A percentile compares a stretch with the other conserved stretches of the same genome.
These are phyloP conservation scores for Salvia rosmarinus DNA, from an alignment of 257 asterid genomes.

Conservation along the genomic window DNA sequence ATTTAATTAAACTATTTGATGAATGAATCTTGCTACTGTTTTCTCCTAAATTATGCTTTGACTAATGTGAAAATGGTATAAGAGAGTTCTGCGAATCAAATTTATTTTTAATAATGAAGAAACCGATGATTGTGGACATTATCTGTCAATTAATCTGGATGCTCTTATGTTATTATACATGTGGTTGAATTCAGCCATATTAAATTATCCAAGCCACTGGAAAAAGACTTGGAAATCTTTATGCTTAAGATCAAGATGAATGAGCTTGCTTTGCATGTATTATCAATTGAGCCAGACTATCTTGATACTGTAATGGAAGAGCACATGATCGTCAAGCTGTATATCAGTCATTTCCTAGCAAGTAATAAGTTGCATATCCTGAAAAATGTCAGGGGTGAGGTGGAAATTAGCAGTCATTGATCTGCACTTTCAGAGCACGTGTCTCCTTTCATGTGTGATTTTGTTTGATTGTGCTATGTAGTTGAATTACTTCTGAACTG, in stretches of 20 bases:
- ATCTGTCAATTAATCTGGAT: neutral
- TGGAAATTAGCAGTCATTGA: constrained; percentile 16
- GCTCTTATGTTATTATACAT: constrained; percentile 8
- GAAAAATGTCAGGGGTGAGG: constrained; percentile 7
- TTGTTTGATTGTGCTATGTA: constrained; percentile 18
- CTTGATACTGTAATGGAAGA: neutral
- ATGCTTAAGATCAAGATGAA: constrained; percentile 10
- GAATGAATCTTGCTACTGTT: constrained; percentile 17
- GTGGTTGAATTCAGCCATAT: constrained; percentile 15
- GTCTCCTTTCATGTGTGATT: neutral
- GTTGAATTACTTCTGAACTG: constrained; percentile 17
- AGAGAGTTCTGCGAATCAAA: constrained; percentile 26
- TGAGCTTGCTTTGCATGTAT: constrained; percentile 15
- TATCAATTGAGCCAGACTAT: neutral
- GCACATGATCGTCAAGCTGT: constrained; percentile 15
- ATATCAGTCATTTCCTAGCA: constrained; percentile 2
- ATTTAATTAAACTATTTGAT: constrained; percentile 15
- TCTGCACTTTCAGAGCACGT: constrained; percentile 7
- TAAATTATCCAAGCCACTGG: neutral
- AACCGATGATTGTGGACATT: neutral
- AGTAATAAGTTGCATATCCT: neutral
- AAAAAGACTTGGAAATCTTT: constrained; percentile 12
- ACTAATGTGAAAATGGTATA: constrained; percentile 9
- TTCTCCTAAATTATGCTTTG: constrained; percentile 9
- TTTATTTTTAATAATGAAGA: constrained; percentile 23